A percentile compares a stretch with the other conserved stretches of the same genome.
Evolutionary conservation across 2,329 filamentous ascomycete species (phyloP).

Genomic region (Colletotrichum siamense): DNA sequence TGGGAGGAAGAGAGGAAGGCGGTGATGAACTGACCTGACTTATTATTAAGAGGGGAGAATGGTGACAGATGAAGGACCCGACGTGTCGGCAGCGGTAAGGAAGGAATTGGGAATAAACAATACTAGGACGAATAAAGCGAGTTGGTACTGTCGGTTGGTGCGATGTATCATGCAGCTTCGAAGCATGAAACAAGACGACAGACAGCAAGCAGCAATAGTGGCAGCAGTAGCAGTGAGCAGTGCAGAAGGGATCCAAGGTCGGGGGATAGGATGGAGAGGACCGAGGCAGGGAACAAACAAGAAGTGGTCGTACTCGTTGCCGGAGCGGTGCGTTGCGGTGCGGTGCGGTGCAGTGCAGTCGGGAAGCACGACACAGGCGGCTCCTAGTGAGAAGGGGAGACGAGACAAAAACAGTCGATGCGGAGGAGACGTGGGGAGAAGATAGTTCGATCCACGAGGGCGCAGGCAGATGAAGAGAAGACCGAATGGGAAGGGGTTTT

Average conservation of each 20-base stretch:
- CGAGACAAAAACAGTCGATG: conserved; percentile 1
- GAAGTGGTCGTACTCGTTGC: background rate
- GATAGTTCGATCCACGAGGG: conserved; percentile 20
- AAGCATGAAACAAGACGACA: conserved; percentile 22
- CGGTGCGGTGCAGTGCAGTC: background rate
- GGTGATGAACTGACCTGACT: conserved; percentile 27
- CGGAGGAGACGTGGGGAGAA: conserved; percentile 20
- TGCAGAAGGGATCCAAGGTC: background rate
- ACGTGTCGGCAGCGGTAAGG: conserved; percentile 13
- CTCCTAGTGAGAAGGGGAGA: conserved; percentile 5
- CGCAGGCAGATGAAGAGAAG: conserved; percentile 18
- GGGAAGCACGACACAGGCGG: background rate
- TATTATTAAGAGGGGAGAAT: conserved; percentile 19
- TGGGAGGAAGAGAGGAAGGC: conserved; percentile 21
- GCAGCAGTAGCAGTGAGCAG: background rate
- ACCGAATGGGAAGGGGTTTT: conserved; percentile 28
- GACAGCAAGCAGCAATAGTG: background rate
- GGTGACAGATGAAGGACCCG: background rate
- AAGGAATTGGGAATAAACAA: conserved; percentile 16
- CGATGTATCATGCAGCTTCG: conserved; percentile 26
- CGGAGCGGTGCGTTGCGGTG: background rate
- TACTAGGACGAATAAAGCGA: conserved; percentile 17
- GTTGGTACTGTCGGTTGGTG: conserved; percentile 10
- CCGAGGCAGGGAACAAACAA: background rate
- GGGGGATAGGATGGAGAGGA: background rate